Base-by-base conservation (phyloP, 23 red algal species). In the Cyanidium caldarium region DNA sequence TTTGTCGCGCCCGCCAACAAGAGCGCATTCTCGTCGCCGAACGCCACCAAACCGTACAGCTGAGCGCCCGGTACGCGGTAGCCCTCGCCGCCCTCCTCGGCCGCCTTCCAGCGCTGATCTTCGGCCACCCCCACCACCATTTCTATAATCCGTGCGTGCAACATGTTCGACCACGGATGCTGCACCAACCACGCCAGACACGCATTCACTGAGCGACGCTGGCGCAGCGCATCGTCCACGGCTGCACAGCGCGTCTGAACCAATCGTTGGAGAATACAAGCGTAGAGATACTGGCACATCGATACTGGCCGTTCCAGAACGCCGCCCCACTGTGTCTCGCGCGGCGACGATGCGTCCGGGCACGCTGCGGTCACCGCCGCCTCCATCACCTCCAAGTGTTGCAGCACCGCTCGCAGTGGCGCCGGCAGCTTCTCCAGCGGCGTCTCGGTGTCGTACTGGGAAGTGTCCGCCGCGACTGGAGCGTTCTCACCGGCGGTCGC, bases 81-180 rank as follows among this genome's bases (percentile, higher is more conserved):
- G n/a, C n/a, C n/a, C n/a, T n/a, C n/a, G n/a, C n/a, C n/a, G n/a
- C n/a, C n/a, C n/a, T n/a, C n/a, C n/a, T n/a, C n/a, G n/a, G n/a
- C n/a, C n/a, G n/a, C n/a, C n/a, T n/a, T n/a, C n/a, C n/a, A n/a
- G n/a, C n/a, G n/a, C n/a, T n/a, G n/a, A n/a, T n/a, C n/a, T n/a
- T n/a, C n/a, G n/a, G n/a, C n/a, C n/a, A n/a, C n/a, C n/a, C n/a
- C n/a, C n/a, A n/a, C n/a, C n/a, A n/a, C n/a, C n/a, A n/a, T n/a
- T n/a, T n/a, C n/a, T n/a, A n/a, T n/a, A n/a, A n/a, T n/a, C n/a
- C n/a, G n/a, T n/a, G n/a, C n/a, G n/a, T n/a, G n/a, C n/a, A n/a
- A n/a, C n/a, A n/a, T n/a, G 51, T 61, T 61, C 10, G 51, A 61
- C 51, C 51, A 61, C 7, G 51, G 51, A 28, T 61, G 51, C 19